phyloP scores from a whole-genome alignment of 2,329 filamentous ascomycete species.

The Akanthomyces lecanii region DNA sequence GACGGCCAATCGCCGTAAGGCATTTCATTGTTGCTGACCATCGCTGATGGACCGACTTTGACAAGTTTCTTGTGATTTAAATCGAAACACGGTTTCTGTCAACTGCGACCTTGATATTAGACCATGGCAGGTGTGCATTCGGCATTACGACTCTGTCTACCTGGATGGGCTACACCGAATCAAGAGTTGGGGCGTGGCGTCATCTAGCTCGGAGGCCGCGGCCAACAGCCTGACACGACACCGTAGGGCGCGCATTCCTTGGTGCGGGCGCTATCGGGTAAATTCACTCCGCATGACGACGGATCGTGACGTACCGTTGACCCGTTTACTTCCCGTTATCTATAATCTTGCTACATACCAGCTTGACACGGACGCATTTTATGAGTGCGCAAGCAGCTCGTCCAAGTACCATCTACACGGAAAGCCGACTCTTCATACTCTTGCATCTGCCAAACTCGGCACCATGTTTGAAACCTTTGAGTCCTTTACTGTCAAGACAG shows the following conservation, averaged over 20 bases:
- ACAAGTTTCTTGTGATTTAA: not conserved
- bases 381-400: not conserved
- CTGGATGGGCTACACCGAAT: not conserved
- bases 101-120: no score
- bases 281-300: not conserved
- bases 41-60: not conserved
- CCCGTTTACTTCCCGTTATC: no score
- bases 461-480: constrained; percentile 38
- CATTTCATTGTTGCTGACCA: constrained; percentile 9
- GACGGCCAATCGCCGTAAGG: constrained; percentile 38
- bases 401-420: not conserved
- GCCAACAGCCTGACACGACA: not conserved
- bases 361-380: no score
- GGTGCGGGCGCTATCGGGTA: not conserved
- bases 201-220: not conserved
- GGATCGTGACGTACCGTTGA: no score
- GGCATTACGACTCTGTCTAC: not conserved
- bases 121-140: not conserved
- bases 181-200: not conserved
- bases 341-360: not conserved
- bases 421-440: not conserved
- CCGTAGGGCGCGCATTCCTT: no score
- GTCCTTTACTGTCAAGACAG: constrained; percentile 35
- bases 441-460: not conserved
- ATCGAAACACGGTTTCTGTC: not conserved